Conservation (phyloP, 139 green algal genomes). For the Chlorella ohadii region DNA sequence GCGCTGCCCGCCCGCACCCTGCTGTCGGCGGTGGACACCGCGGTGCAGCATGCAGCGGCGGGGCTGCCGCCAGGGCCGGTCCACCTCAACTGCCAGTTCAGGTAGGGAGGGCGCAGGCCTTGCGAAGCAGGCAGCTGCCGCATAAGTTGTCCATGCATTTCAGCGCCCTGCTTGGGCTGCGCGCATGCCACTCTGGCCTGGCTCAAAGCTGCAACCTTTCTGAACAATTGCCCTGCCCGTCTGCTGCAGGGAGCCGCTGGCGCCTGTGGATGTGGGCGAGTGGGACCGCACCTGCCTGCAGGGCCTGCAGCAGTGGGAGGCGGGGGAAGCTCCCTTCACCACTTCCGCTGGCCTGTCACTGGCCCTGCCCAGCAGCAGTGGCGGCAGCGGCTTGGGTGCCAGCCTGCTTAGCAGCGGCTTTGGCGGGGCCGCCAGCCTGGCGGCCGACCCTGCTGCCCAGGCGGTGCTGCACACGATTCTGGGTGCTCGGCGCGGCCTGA, state of each 20-base stretch:
- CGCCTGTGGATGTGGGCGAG: slow-evolving; percentile 49
- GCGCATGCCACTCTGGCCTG: too few relatives aligned
- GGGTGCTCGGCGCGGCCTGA: slow-evolving; percentile 63
- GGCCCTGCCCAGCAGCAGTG: background rate
- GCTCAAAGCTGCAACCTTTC: too few relatives aligned
- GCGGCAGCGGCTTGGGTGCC: slow-evolving; percentile 1
- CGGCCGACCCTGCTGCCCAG: background rate
- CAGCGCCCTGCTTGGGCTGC: too few relatives aligned
- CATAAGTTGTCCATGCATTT: too few relatives aligned
- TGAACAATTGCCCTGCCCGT: too few relatives aligned
- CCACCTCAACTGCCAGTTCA: slow-evolving; percentile 96
- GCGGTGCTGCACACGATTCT: slow-evolving; percentile 1
- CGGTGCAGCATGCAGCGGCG: slow-evolving; percentile 44
- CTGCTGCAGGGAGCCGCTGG: slow-evolving; percentile 72
- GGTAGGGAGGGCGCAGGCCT: slow-evolving; percentile 15
- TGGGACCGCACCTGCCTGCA: slow-evolving; percentile 21
- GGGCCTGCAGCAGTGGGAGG: slow-evolving; percentile 74
- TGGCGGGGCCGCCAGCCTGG: background rate
- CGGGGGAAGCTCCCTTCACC: slow-evolving; percentile 51
- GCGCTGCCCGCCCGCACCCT: slow-evolving; percentile 64
- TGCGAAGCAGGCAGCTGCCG: too few relatives aligned
- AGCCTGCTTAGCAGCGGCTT: slow-evolving; percentile 18
- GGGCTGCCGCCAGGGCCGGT: slow-evolving; percentile 79
- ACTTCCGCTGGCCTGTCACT: background rate
- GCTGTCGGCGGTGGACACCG: slow-evolving; percentile 77